Base-by-base conservation (phyloP, 2,329 filamentous ascomycete species). In the Ophiognomonia clavigignenti-juglandacearum region DNA sequence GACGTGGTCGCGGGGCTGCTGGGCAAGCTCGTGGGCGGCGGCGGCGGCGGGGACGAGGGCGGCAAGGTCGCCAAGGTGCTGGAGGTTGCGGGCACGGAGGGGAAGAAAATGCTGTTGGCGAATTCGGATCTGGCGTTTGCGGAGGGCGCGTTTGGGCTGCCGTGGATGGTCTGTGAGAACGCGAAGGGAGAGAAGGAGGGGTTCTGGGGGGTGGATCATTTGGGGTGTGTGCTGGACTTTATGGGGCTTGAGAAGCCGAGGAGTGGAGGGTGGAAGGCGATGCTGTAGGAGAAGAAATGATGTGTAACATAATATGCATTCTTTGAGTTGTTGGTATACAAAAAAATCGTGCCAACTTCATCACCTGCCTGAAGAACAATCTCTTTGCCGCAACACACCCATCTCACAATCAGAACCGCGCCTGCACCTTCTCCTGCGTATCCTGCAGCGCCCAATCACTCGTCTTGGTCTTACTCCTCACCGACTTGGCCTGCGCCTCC, bases 401-500 rank as follows among this genome's bases (percentile, higher is more conserved):
- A n/a, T n/a, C n/a, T n/a, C n/a, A n/a, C n/a, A n/a, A n/a, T n/a
- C n/a, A 67, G 36, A 64, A 65, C 44, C 62, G 57, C 4, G 63
- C 54, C 64, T 85, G 72, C n/a, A 91, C 86, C 69, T 86, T 88
- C 64, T 82, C 71, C 66, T 82, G 71, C 6, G 78, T 83, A 62
- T 95, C 88, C 61, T 84, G 80, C 69, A 95, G 58, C 39, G 91
- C 91, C 83, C 85, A 96, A 18, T 82, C 81, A 61, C 78, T 85
- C 39, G 65, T 65, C 57, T 73, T 65, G 34, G 71, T 78, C 67
- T 78, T 85, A 72, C 85, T 89, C 61, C 86, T 84, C 57, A 89
- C 80, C 19, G 81, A 77, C 34, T 69, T 70, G 51, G 83, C 85
- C 71, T 96, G 89, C 54, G 75, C 81, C 52, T 77, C 78, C 0